Conservation (phyloP, 2,329 filamentous ascomycete genomes). For the Nothophaeocryptopus gaeumannii region DNA sequence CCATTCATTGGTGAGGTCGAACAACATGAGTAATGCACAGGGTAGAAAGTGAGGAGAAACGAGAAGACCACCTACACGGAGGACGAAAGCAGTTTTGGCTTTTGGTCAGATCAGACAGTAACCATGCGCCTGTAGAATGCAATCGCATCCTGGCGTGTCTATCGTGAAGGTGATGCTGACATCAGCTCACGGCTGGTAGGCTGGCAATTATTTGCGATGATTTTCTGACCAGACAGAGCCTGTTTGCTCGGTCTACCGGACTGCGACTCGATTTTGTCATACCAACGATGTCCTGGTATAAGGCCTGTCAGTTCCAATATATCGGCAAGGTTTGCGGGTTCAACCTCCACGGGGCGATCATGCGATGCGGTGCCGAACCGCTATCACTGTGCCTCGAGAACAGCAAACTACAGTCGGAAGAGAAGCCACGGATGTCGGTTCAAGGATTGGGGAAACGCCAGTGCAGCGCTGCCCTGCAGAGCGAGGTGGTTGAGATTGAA, state of each 20-base stretch:
- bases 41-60: background rate
- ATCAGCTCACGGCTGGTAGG: slow-evolving; percentile 1
- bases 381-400: background rate
- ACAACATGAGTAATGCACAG: background rate
- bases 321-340: slow-evolving; percentile 1
- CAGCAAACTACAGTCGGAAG: too few relatives aligned
- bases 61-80: background rate
- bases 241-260: background rate
- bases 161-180: slow-evolving; percentile 4
- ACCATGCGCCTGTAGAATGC: background rate
- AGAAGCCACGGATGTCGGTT: too few relatives aligned
- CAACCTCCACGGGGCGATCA: slow-evolving; percentile 15
- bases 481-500: too few relatives aligned
- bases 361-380: slow-evolving; percentile 6
- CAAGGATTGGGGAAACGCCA: too few relatives aligned
- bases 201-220: slow-evolving; percentile 1
- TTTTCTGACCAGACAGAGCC: slow-evolving; percentile 7
- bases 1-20: slow-evolving; percentile 3
- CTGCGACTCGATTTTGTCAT: slow-evolving; percentile 3
- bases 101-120: background rate
- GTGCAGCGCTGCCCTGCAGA: too few relatives aligned
- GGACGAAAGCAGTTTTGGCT: slow-evolving; percentile 2
- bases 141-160: slow-evolving; percentile 3
- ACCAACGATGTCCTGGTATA: slow-evolving; percentile 8
- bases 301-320: slow-evolving; percentile 5